Evolutionary conservation across 345 rosid species (phyloP).

Genomic region (Camelina hispida): DNA sequence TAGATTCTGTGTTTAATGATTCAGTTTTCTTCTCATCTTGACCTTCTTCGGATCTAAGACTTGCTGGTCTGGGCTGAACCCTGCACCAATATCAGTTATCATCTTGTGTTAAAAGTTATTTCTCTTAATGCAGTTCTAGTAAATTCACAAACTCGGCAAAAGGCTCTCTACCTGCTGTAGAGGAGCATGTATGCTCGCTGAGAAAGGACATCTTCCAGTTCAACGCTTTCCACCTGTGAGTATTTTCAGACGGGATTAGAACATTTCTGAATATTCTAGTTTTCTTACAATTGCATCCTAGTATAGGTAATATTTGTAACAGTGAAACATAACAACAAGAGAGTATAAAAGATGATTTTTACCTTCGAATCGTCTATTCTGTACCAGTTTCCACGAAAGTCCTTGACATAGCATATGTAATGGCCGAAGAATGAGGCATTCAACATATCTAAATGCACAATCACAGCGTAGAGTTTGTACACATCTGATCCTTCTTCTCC

Average conservation of each 20-base stretch:
- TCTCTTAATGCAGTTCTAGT: constrained; percentile 2
- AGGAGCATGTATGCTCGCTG: constrained; percentile 96
- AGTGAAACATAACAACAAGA: constrained; percentile 4
- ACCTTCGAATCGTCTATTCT: constrained; percentile 91
- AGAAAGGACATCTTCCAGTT: constrained; percentile 88
- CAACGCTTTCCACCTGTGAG: constrained; percentile 71
- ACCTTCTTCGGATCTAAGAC: constrained; percentile 54
- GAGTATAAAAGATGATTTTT: constrained; percentile 18
- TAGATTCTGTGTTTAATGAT: constrained; percentile 42
- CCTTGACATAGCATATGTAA: constrained; percentile 88
- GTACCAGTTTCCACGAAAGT: constrained; percentile 85
- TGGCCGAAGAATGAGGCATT: constrained; percentile 98
- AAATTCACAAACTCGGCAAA: constrained; percentile 1
- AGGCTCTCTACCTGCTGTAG: constrained; percentile 71
- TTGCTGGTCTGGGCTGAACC: constrained; percentile 65
- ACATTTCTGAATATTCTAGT: background rate
- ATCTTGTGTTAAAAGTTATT: constrained; percentile 16
- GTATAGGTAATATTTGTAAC: background rate
- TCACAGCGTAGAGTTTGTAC: constrained; percentile 90
- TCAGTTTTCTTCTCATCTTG: constrained; percentile 44
- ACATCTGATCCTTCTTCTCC: constrained; percentile 69
- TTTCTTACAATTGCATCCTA: background rate
- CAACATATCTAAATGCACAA: constrained; percentile 93
- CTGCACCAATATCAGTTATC: constrained; percentile 46
- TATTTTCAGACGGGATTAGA: constrained; percentile 9